Evolutionary conservation across 1,139 yeast species (phyloP).

Genomic region (Zygoascus hellenicus): DNA sequence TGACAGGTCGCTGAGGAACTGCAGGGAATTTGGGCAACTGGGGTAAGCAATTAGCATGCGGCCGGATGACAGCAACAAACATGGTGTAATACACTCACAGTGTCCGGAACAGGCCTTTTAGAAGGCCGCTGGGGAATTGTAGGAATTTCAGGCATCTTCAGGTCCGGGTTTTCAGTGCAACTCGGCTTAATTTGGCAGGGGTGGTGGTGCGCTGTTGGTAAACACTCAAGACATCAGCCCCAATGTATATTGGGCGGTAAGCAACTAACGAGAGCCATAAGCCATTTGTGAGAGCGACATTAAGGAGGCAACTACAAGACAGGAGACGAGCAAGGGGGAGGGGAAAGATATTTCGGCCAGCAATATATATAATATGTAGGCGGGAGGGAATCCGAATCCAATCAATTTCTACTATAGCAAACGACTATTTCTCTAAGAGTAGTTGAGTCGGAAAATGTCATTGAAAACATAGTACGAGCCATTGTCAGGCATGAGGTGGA

Average conservation of each 20-base stretch:
- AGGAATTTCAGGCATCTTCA: conserved; percentile 5
- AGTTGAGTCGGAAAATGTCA: conserved; percentile 81
- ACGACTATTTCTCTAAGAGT: conserved; percentile 9
- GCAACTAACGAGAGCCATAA: not conserved
- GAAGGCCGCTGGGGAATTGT: conserved; percentile 7
- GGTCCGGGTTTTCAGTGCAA: not conserved
- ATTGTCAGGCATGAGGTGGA: conserved; percentile 92
- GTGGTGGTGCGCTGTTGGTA: not conserved
- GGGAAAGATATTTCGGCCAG: not conserved
- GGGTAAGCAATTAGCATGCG: not conserved
- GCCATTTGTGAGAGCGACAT: no score
- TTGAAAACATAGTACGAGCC: conserved; percentile 89
- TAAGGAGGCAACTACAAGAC: no score
- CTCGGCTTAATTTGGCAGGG: not conserved
- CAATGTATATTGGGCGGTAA: not conserved
- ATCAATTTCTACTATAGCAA: no score
- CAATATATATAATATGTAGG: not conserved
- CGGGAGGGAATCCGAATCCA: no score
- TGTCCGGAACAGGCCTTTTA: not conserved
- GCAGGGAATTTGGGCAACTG: not conserved
- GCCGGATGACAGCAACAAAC: not conserved
- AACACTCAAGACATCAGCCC: not conserved
- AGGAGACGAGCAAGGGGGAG: not conserved
- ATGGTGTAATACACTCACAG: not conserved
- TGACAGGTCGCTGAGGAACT: conserved; percentile 1